phyloP scores from a whole-genome alignment of 371 early-diverging fungal genomes.

The Rozella allomycis region DNA sequence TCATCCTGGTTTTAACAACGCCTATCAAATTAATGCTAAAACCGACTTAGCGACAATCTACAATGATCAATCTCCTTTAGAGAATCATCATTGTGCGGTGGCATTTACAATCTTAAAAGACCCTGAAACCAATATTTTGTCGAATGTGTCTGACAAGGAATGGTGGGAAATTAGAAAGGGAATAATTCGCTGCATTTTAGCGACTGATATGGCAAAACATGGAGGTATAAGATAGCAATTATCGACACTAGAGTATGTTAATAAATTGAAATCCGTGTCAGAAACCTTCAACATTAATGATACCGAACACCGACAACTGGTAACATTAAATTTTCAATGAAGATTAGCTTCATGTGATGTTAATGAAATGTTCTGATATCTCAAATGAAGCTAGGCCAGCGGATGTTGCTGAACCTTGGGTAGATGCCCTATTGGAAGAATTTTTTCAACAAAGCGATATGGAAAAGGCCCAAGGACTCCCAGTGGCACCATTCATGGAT shows the following conservation, averaged over 20 bases:
- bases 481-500: conserved; percentile 33
- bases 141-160: conserved; percentile 9
- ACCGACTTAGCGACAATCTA: conserved; percentile 6
- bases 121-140: conserved; percentile 17
- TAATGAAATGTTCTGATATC: conserved; percentile 28
- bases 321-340: conserved; percentile 3
- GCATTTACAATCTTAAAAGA: conserved; percentile 19
- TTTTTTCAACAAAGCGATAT: conserved; percentile 26
- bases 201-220: conserved; percentile 33
- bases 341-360: conserved; percentile 21
- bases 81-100: conserved; percentile 4
- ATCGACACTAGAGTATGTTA: no score
- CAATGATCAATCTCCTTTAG: conserved; percentile 2
- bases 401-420: conserved; percentile 29
- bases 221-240: conserved; percentile 21
- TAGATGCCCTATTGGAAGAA: conserved; percentile 28
- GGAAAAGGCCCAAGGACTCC: conserved; percentile 25
- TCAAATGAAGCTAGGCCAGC: conserved; percentile 17
- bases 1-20: no score
- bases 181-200: conserved; percentile 21
- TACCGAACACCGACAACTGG: conserved; percentile 14
- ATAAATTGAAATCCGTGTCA: conserved; percentile 14
- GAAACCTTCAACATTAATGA: conserved; percentile 19
- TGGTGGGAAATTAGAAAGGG: conserved; percentile 17
- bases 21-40: conserved; percentile 7